Conservation (phyloP, 495 filamentous ascomycete genomes). For the Neurospora tetraspora region DNA sequence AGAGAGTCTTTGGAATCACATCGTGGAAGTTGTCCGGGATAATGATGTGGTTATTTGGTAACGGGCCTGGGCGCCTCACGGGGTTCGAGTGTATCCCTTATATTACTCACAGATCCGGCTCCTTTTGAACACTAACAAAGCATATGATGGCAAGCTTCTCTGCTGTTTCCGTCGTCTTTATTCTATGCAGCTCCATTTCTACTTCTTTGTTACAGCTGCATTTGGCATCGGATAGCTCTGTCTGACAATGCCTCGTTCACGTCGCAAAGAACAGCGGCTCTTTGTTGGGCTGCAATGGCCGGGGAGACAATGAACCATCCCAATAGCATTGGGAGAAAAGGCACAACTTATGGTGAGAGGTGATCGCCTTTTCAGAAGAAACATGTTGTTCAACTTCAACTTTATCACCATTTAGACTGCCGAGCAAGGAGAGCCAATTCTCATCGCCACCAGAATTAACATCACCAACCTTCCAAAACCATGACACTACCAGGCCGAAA, state of each 20-base stretch:
- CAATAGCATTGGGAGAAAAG: background rate
- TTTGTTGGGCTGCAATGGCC: background rate
- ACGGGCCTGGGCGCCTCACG: background rate
- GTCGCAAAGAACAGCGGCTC: slow-evolving; percentile 15
- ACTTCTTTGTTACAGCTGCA: background rate
- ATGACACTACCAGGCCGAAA: background rate
- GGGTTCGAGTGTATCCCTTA: background rate
- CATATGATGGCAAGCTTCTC: background rate
- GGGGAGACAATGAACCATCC: background rate
- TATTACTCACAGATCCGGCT: background rate
- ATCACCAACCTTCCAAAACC: slow-evolving; percentile 13
- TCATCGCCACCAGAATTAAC: slow-evolving; percentile 31
- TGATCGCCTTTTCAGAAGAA: background rate
- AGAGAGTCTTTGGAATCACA: background rate
- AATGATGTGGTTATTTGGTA: background rate
- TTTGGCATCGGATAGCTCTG: background rate
- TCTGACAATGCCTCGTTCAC: background rate
- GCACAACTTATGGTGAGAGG: background rate
- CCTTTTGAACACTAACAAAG: background rate
- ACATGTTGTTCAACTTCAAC: background rate
- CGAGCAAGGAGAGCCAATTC: background rate
- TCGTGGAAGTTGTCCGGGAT: background rate
- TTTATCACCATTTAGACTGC: background rate
- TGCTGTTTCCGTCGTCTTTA: slow-evolving; percentile 25
- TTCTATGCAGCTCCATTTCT: slow-evolving; percentile 28